These are phyloP conservation scores for Verticillium klebahnii DNA, from an alignment of 2,329 filamentous ascomycete genomes.

Conservation along the genomic window DNA sequence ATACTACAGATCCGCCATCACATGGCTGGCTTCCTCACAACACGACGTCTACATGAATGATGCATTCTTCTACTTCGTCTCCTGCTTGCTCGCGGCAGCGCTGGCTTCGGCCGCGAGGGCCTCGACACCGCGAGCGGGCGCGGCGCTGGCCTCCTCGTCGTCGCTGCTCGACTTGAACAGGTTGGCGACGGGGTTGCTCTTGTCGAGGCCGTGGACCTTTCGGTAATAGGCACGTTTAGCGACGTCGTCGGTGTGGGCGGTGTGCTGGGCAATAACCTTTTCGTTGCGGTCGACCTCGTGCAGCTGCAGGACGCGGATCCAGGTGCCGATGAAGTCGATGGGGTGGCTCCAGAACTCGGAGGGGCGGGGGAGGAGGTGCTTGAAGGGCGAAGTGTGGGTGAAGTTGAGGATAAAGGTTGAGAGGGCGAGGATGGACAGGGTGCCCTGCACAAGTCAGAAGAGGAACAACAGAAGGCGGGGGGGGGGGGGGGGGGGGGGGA, in stretches of 20 bases:
- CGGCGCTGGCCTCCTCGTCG: slow-evolving; percentile 18
- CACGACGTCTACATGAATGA: neutral
- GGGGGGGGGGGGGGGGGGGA: neutral
- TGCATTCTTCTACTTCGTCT: slow-evolving; percentile 49
- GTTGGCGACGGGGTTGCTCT: slow-evolving; percentile 49
- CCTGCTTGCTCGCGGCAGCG: slow-evolving; percentile 10
- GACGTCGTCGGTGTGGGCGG: slow-evolving; percentile 75
- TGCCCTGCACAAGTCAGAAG: slow-evolving; percentile 40
- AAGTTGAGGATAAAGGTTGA: slow-evolving; percentile 78
- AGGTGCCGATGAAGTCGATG: slow-evolving; percentile 58
- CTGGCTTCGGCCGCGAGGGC: neutral
- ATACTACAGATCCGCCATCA: slow-evolving; percentile 3
- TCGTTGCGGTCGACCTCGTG: slow-evolving; percentile 68
- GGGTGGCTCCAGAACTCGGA: slow-evolving; percentile 68
- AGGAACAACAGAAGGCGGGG: neutral
- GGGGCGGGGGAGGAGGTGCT: slow-evolving; percentile 69
- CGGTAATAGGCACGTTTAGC: slow-evolving; percentile 82
- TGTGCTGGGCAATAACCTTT: slow-evolving; percentile 66
- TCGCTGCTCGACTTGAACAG: slow-evolving; percentile 30
- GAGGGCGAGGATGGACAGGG: slow-evolving; percentile 63
- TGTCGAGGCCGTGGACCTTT: slow-evolving; percentile 77
- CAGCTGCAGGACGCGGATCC: slow-evolving; percentile 69
- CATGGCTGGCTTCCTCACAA: neutral
- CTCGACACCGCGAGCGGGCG: slow-evolving; percentile 16
- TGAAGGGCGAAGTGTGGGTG: slow-evolving; percentile 70